phyloP scores from a whole-genome alignment of 352 stramenopile species.

The Phytophthora pistaciae region DNA sequence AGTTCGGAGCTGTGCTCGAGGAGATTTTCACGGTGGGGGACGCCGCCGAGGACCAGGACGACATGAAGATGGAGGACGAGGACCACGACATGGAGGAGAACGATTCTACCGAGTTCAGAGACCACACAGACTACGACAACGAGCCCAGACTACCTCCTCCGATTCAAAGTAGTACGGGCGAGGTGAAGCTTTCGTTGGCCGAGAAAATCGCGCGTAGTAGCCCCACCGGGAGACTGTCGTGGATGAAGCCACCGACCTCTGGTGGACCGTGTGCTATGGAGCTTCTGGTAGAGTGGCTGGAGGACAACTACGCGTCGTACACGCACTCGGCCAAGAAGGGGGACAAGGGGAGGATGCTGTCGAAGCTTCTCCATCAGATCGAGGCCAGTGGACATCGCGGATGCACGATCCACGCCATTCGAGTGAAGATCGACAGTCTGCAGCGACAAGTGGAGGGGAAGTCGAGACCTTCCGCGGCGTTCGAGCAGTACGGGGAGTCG shows the following conservation, averaged over 20 bases:
- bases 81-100: background rate
- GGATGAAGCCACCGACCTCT: constrained; percentile 34
- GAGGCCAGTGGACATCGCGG: constrained; percentile 26
- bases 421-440: constrained; percentile 42
- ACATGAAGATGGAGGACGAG: constrained; percentile 2
- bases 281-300: constrained; percentile 34
- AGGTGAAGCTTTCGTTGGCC: background rate
- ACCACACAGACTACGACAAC: background rate
- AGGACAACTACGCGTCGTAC: constrained; percentile 25
- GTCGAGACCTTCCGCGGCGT: constrained; percentile 28
- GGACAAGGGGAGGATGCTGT: constrained; percentile 37
- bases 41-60: constrained; percentile 21
- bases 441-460: constrained; percentile 35
- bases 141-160: background rate
- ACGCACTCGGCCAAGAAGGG: constrained; percentile 38
- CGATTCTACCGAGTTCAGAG: background rate
- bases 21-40: constrained; percentile 43
- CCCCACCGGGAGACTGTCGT: constrained; percentile 24
- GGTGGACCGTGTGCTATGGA: constrained; percentile 33
- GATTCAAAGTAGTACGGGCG: background rate
- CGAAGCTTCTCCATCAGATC: constrained; percentile 27
- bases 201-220: constrained; percentile 20
- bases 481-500: constrained; percentile 26
- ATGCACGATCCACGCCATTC: constrained; percentile 38
- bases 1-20: constrained; percentile 38